Percentiles rank a stretch among this genome's conserved stretches.
Conservation (phyloP, 306 rosid species). For the Pterocarpus santalinus region DNA sequence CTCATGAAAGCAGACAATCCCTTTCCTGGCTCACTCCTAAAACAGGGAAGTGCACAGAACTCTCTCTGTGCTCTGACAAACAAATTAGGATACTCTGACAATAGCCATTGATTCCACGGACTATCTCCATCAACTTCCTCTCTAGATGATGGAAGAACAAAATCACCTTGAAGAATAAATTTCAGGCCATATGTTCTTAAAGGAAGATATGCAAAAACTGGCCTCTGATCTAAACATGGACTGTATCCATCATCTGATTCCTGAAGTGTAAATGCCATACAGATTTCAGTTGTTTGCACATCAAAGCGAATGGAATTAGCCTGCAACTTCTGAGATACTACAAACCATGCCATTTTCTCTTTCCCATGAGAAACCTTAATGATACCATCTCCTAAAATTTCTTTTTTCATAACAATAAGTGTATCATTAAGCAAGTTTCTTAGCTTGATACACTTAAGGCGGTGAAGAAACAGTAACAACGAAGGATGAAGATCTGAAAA, state of each 20-base stretch:
- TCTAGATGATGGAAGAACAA: slow-evolving; percentile 97
- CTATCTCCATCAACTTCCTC: slow-evolving; percentile 98
- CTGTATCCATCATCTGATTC: slow-evolving; percentile 68
- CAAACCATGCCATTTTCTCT: slow-evolving; percentile 89
- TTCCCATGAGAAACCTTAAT: slow-evolving; percentile 81
- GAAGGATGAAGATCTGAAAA: slow-evolving; percentile 98
- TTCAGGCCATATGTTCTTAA: slow-evolving; percentile 89
- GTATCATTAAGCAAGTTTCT: slow-evolving; percentile 79
- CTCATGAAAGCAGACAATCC: slow-evolving; percentile 91
- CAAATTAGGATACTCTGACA: slow-evolving; percentile 89
- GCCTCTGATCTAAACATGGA: slow-evolving; percentile 78
- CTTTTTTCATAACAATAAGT: slow-evolving; percentile 79
- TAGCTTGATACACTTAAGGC: slow-evolving; percentile 82
- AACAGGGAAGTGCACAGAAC: slow-evolving; percentile 85
- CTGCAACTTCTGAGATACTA: slow-evolving; percentile 76
- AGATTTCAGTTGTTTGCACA: slow-evolving; percentile 84
- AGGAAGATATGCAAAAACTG: slow-evolving; percentile 97
- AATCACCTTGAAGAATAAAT: slow-evolving; percentile 95
- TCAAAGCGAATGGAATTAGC: slow-evolving; percentile 66
- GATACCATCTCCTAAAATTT: slow-evolving; percentile 79
- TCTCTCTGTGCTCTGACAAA: slow-evolving; percentile 79
- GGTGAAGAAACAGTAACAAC: slow-evolving; percentile 89
- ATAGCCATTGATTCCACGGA: slow-evolving; percentile 96
- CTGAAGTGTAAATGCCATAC: slow-evolving; percentile 84
- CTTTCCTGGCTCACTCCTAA: slow-evolving; percentile 77